phyloP scores from a whole-genome alignment of 805 yeast genomes.

The Starmerella floricola region DNA sequence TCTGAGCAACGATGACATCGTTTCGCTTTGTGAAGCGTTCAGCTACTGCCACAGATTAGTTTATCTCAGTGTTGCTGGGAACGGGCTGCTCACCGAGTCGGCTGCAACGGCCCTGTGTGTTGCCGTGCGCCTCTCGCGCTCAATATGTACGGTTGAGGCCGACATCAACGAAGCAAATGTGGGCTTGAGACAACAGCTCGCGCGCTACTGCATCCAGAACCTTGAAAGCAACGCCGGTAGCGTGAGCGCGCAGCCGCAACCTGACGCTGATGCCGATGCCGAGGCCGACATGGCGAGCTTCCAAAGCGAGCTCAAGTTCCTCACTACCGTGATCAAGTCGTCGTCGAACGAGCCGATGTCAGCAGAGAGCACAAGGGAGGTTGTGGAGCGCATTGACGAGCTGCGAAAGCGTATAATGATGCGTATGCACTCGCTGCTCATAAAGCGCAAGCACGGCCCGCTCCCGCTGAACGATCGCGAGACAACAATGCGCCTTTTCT shows the following conservation, averaged over 20 bases:
- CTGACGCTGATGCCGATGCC: slow-evolving; percentile 8
- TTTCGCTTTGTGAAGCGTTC: slow-evolving; percentile 51
- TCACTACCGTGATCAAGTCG: slow-evolving; percentile 8
- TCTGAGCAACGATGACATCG: slow-evolving; percentile 43
- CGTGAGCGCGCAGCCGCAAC: not conserved
- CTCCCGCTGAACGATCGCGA: slow-evolving; percentile 22
- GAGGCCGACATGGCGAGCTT: slow-evolving; percentile 16
- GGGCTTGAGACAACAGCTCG: slow-evolving; percentile 55
- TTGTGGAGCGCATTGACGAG: slow-evolving; percentile 16
- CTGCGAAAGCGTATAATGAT: slow-evolving; percentile 17
- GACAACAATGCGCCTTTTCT: slow-evolving; percentile 19
- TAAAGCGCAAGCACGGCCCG: slow-evolving; percentile 14
- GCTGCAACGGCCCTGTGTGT: slow-evolving; percentile 55
- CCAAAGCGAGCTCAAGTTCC: slow-evolving; percentile 16
- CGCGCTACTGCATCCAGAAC: slow-evolving; percentile 70
- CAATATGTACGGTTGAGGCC: slow-evolving; percentile 56
- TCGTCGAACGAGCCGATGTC: slow-evolving; percentile 2
- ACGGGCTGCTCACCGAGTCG: slow-evolving; percentile 43
- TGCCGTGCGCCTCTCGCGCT: slow-evolving; percentile 52
- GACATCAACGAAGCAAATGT: slow-evolving; percentile 52
- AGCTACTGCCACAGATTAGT: slow-evolving; percentile 55
- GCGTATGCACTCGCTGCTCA: slow-evolving; percentile 20
- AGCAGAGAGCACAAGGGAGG: not conserved
- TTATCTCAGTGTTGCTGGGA: slow-evolving; percentile 59
- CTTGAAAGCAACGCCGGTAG: slow-evolving; percentile 36